A percentile compares a stretch with the other conserved stretches of the same genome.
phyloP scores from a whole-genome alignment of 2,329 filamentous ascomycete species.

The Pseudogymnoascus pannorum region DNA sequence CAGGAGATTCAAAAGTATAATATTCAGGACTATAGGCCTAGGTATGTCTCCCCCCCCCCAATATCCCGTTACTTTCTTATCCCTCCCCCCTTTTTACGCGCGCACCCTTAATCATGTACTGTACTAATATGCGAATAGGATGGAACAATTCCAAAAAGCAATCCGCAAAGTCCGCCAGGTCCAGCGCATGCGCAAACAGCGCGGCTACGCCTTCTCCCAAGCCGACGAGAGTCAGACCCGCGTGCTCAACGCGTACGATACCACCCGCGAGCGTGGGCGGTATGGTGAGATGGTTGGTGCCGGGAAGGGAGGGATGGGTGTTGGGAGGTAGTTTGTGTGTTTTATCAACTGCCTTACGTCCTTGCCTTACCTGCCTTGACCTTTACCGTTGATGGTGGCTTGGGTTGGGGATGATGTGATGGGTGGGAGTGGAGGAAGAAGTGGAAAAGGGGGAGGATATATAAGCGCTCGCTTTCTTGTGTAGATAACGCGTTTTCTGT shows the following conservation, averaged over 20 bases:
- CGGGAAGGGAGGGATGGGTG: neutral
- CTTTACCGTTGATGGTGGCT: no score
- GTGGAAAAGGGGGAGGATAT: no score
- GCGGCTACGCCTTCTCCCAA: constrained; percentile 96
- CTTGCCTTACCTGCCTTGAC: no score
- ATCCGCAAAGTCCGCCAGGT: constrained; percentile 98
- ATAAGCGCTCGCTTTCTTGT: no score
- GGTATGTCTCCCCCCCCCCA: constrained; percentile 47
- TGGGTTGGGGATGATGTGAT: no score
- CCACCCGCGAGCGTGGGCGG: constrained; percentile 79
- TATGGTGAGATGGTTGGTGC: constrained; percentile 77
- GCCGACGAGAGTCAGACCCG: constrained; percentile 94
- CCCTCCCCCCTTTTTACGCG: constrained; percentile 13
- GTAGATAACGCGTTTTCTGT: no score
- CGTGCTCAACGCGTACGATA: constrained; percentile 95
- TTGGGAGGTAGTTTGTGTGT: no score
- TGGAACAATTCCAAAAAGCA: constrained; percentile 99
- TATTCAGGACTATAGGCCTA: constrained; percentile 94
- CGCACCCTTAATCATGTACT: constrained; percentile 17
- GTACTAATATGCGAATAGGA: constrained; percentile 43
- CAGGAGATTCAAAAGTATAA: constrained; percentile 99
- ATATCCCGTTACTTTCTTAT: neutral
- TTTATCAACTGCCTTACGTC: no score
- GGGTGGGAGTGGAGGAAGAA: no score
- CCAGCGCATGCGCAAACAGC: constrained; percentile 98